Conservation (phyloP, 768 basidiomycete species). For the Termitomyces sp. region DNA sequence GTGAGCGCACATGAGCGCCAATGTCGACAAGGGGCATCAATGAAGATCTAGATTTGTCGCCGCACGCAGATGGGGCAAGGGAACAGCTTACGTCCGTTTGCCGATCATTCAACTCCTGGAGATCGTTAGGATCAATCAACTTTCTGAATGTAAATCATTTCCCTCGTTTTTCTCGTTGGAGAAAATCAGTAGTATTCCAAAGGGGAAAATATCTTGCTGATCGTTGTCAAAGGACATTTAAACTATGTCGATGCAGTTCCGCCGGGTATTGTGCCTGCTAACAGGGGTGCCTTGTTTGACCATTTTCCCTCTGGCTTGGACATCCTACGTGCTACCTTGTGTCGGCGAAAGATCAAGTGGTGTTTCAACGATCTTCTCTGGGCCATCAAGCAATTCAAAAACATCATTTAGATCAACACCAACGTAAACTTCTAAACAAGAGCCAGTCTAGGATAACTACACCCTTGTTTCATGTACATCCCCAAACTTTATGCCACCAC, state of each 20-base stretch:
- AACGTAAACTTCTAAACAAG: no score
- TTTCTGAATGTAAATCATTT: not conserved
- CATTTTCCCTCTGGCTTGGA: not conserved
- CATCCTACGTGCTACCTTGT: no score
- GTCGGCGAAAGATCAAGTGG: no score
- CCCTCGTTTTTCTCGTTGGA: not conserved
- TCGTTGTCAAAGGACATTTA: not conserved
- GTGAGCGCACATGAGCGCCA: constrained; percentile 11
- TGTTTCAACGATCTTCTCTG: no score
- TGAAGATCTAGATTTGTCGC: not conserved
- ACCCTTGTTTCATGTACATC: no score
- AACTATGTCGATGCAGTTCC: no score
- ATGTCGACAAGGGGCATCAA: not conserved
- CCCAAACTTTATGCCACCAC: not conserved
- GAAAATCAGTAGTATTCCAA: not conserved
- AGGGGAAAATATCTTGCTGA: not conserved
- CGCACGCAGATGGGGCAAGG: not conserved
- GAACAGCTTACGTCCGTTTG: not conserved
- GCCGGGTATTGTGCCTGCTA: no score
- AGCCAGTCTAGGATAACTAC: not conserved
- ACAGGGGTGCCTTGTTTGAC: not conserved
- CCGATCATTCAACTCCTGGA: not conserved
- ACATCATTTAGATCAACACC: no score
- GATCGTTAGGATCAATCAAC: not conserved
- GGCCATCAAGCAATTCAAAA: no score